Evolutionary conservation across 768 basidiomycete genomes (phyloP).

Genomic region (Heimioporus sp.): DNA sequence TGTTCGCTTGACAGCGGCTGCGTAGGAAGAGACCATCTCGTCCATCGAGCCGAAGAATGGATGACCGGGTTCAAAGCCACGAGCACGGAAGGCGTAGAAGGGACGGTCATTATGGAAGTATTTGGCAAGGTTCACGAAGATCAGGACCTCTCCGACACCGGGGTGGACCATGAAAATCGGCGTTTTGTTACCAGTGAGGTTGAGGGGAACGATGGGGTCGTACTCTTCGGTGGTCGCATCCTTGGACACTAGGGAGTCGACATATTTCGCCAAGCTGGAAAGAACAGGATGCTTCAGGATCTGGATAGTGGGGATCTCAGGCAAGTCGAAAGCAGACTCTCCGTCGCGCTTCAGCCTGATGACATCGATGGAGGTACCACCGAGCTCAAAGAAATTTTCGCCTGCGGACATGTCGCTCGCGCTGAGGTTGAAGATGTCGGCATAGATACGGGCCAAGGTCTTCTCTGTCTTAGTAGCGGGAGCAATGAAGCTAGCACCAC

Average conservation of each 20-base stretch:
- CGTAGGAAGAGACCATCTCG: conserved; percentile 41
- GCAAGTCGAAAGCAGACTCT: conserved; percentile 25
- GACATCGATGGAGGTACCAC: conserved; percentile 41
- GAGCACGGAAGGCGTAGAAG: conserved; percentile 44
- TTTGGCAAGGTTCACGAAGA: conserved; percentile 43
- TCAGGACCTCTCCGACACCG: conserved; percentile 40
- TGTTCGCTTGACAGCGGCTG: conserved; percentile 31
- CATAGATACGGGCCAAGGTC: conserved; percentile 28
- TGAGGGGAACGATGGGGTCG: conserved; percentile 42
- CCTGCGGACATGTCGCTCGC: conserved; percentile 23
- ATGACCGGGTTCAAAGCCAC: conserved; percentile 41
- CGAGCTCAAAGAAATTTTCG: conserved; percentile 42
- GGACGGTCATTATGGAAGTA: conserved; percentile 40
- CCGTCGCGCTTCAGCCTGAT: conserved; percentile 30
- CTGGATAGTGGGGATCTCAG: conserved; percentile 39
- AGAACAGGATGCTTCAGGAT: conserved; percentile 34
- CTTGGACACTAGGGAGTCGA: conserved; percentile 27
- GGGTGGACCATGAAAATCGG: conserved; percentile 45
- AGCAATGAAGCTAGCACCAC: conserved; percentile 20
- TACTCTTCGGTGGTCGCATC: conserved; percentile 26
- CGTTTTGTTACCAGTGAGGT: conserved; percentile 37
- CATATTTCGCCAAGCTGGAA: conserved; percentile 31
- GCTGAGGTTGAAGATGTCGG: conserved; percentile 30
- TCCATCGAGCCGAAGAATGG: conserved; percentile 34
- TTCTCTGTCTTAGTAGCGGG: conserved; percentile 27